phyloP scores from a whole-genome alignment of 257 asterid genomes.

The Apocynum venetum region DNA sequence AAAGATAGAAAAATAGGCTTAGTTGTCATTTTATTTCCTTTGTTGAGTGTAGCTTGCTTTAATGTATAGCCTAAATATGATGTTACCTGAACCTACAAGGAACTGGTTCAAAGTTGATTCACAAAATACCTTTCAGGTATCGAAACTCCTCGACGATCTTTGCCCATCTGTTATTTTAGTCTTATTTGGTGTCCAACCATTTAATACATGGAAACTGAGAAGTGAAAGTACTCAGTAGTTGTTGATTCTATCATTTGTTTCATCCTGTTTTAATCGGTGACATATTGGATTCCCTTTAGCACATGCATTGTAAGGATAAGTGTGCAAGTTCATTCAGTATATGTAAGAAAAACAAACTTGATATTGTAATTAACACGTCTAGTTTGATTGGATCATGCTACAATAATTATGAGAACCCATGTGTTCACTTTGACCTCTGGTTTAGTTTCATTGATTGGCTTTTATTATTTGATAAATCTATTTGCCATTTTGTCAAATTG shows the following conservation, averaged over 20 bases:
- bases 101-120: not conserved
- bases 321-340: not conserved
- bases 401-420: not conserved
- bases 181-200: not conserved
- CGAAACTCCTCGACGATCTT: not conserved
- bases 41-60: not conserved
- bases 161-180: not conserved
- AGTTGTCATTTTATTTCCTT: no score
- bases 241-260: not conserved
- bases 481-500: not conserved
- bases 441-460: not conserved
- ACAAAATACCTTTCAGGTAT: not conserved
- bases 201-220: not conserved
- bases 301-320: not conserved
- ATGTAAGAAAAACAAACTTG: not conserved
- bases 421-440: not conserved
- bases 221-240: not conserved
- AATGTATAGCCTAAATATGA: not conserved
- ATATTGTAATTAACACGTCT: not conserved
- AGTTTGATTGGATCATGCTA: not conserved
- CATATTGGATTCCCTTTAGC: not conserved
- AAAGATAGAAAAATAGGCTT: not conserved
- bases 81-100: not conserved
- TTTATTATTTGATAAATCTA: not conserved
- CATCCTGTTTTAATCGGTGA: not conserved